Evolutionary conservation across 164 flowering plant species (phyloP), one percentile per base, ranked within the genome.

Genomic region (Buxus sempervirens): DNA sequence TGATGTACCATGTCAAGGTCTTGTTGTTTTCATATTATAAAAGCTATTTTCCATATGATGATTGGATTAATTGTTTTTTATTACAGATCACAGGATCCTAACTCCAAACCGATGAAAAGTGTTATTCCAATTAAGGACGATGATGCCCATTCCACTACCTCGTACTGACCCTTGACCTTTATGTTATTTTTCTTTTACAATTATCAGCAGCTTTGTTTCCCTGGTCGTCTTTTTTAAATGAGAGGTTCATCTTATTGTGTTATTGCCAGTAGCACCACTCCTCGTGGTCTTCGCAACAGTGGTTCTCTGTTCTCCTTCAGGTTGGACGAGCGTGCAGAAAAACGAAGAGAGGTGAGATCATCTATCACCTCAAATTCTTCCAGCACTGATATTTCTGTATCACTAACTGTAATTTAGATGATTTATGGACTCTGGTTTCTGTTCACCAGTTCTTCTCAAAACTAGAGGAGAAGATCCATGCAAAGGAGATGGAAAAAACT

Each of bases 271-370:
- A 82, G 76, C 75, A 69, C 75, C 51, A 83, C 88, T 38, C 73
- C 88, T 32, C 75, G 78, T 76, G 79, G 81, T 21, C 68, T 54
- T 32, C 76, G 74, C 54, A 78, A 60, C 76, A 81, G 79, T 70
- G 73, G 73, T 21, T 69, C 86, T 64, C 88, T 81, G 62, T 93
- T 88, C 78, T 60, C 88, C 70, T 93, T 79, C 78, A 85, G 95
- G 75, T 78, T 82, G 83, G 87, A 83, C n/a, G 95, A 92, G 72
- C 92, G 98, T 60, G 98, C 95, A 68, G 96, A 88, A 65, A 92
- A 81, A 70, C 70, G 98, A 32, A 92, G 82, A 76, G 91, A 92
- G 90, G 98, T 91, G 66, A 53, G 62, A 63, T 54, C 13, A 36
- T 21, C n/a, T 14, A 42, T 32, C 28, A 58, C 16, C 54, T 71